Percentiles rank a stretch among this genome's conserved stretches.
Conservation (phyloP, 2,329 filamentous ascomycete species). For the Lachnellula cervina region DNA sequence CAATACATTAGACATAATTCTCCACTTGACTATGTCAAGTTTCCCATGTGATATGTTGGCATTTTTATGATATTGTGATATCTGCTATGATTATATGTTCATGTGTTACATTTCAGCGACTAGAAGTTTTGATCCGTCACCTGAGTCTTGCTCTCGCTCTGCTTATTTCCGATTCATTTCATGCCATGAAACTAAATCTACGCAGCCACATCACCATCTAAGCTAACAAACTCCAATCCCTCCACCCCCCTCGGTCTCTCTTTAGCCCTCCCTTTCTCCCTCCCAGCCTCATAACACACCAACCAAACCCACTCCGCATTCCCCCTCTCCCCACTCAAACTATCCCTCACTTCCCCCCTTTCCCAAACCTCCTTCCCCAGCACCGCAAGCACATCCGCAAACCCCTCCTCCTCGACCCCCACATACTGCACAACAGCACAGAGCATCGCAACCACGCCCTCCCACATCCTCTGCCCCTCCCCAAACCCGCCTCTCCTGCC, state of each 20-base stretch:
- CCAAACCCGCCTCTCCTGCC: constrained; percentile 52
- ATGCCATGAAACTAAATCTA: not conserved
- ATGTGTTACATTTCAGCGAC: no score
- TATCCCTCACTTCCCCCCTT: constrained; percentile 44
- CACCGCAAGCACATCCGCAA: constrained; percentile 66
- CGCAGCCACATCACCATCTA: not conserved
- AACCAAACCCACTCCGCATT: constrained; percentile 79
- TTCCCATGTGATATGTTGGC: not conserved
- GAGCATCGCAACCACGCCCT: constrained; percentile 55
- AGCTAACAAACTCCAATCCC: constrained; percentile 34
- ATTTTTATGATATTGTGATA: no score
- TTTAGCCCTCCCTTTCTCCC: constrained; percentile 28
- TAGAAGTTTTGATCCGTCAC: no score
- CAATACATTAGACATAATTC: not conserved
- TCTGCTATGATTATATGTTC: no score
- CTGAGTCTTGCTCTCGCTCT: not conserved
- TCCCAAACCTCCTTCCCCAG: constrained; percentile 47
- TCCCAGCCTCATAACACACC: constrained; percentile 32
- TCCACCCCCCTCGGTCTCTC: constrained; percentile 39
- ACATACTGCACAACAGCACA: constrained; percentile 58
- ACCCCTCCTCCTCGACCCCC: constrained; percentile 59
- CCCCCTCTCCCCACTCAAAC: constrained; percentile 51
- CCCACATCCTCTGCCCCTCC: constrained; percentile 60
- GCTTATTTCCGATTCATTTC: not conserved
- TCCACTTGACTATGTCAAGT: not conserved